A percentile compares a stretch with the other conserved stretches of the same genome.
Evolutionary conservation across 352 stramenopile genomes (phyloP).

Genomic region (Phytophthora gonapodyides): DNA sequence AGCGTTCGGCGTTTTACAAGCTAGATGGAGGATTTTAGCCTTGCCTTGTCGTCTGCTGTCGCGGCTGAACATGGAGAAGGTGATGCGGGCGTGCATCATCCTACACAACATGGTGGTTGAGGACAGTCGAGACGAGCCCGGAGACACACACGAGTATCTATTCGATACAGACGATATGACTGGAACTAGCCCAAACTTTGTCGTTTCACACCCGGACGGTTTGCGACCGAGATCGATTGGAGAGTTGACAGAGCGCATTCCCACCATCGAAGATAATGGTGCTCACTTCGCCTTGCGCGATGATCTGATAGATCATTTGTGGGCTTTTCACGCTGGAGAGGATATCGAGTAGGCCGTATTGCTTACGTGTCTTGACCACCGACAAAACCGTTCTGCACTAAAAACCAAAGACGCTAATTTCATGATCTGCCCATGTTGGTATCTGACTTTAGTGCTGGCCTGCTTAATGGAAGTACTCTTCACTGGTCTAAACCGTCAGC

Average conservation of each 20-base stretch:
- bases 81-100: constrained; percentile 1
- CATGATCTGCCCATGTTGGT: too few relatives aligned
- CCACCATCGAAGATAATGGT: not conserved
- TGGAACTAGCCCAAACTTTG: not conserved
- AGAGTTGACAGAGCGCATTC: not conserved
- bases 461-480: too few relatives aligned
- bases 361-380: not conserved
- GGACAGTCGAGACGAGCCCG: not conserved
- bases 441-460: too few relatives aligned
- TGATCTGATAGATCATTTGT: constrained; percentile 1
- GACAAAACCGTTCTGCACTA: too few relatives aligned
- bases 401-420: too few relatives aligned
- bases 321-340: too few relatives aligned
- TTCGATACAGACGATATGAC: not conserved
- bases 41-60: not conserved
- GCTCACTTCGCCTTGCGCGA: too few relatives aligned
- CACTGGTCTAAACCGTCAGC: too few relatives aligned
- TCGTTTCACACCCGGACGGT: too few relatives aligned
- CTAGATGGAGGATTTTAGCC: not conserved
- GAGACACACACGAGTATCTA: not conserved
- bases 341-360: too few relatives aligned
- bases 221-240: constrained; percentile 2
- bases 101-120: constrained; percentile 12
- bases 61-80: not conserved
- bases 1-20: too few relatives aligned